Evolutionary conservation across 441 rosid species (phyloP), one percentile per base, ranked within the genome.

Genomic region (Geranium incanum): DNA sequence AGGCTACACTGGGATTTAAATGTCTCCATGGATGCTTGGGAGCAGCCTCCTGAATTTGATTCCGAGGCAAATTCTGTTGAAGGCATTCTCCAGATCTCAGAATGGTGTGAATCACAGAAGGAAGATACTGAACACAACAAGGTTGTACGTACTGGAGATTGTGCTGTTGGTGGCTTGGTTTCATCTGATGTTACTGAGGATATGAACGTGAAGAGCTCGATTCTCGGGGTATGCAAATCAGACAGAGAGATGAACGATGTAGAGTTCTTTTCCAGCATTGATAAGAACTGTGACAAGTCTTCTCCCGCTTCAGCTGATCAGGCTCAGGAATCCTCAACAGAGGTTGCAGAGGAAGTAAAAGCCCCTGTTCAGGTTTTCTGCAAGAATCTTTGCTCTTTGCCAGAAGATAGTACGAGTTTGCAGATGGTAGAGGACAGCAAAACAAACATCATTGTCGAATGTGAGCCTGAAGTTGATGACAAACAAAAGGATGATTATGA

Each of bases 21-120:
- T 80, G 78, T 83, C 48, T 38, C 81, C n/a, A 81, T 75, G 74
- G 90, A 86, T 82, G 84, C 82, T 60, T 87, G 89, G 87, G 86
- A 77, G 57, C 77, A 71, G 70, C 80, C 86, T 71, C 77, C 77
- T 76, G 82, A 79, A 68, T 62, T 16, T 55, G 71, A 36, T 68
- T 79, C 74, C 66, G 50, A 65, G 76, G 74, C 23, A 62, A 64
- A 78, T 70, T 66, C 66, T 59, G 50, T 36, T 28, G 68, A 41
- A 21, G 52, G 9, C 65, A 21, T n/a, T 75, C 15, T 0, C 19
- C 21, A 59, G 67, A 73, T 50, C 59, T 50, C 12, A 71, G 66
- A 36, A 73, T 50, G 41, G 71, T 71, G 57, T 12, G 73, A 68
- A 65, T 65, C 50, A 1, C 59, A 70, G 33, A 38, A 6, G 52